phyloP scores from a whole-genome alignment of 345 rosid species.

The Hibiscus tridactylites region DNA sequence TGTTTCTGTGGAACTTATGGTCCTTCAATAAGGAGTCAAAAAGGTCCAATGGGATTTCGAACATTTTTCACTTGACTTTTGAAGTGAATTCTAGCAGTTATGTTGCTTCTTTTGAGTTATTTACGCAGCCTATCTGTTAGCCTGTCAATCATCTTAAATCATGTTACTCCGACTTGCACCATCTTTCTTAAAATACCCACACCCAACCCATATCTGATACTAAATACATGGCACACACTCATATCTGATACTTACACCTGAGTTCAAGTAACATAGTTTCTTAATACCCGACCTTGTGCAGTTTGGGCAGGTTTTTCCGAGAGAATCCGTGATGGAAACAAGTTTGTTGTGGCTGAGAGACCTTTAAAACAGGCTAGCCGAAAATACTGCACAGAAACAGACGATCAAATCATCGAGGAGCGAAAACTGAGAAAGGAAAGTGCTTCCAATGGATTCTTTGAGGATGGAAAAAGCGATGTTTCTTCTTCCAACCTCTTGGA shows the following conservation, averaged over 20 bases:
- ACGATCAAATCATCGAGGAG: slow-evolving; percentile 57
- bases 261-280: background rate
- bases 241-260: background rate
- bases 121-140: background rate
- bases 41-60: background rate
- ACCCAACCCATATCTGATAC: background rate
- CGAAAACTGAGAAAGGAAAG: slow-evolving; percentile 53
- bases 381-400: slow-evolving; percentile 57
- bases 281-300: slow-evolving; percentile 18
- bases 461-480: slow-evolving; percentile 34
- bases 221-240: background rate
- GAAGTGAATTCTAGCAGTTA: background rate
- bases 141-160: background rate
- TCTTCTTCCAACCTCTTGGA: slow-evolving; percentile 51
- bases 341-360: slow-evolving; percentile 77
- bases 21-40: background rate
- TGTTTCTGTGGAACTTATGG: background rate
- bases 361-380: slow-evolving; percentile 45
- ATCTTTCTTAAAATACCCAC: background rate
- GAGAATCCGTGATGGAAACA: slow-evolving; percentile 71
- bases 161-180: background rate
- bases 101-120: background rate
- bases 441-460: slow-evolving; percentile 54
- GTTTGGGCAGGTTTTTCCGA: slow-evolving; percentile 98
- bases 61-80: background rate